phyloP scores from a whole-genome alignment of 2,329 filamentous ascomycete genomes.

The Fusarium brachygibbosum region DNA sequence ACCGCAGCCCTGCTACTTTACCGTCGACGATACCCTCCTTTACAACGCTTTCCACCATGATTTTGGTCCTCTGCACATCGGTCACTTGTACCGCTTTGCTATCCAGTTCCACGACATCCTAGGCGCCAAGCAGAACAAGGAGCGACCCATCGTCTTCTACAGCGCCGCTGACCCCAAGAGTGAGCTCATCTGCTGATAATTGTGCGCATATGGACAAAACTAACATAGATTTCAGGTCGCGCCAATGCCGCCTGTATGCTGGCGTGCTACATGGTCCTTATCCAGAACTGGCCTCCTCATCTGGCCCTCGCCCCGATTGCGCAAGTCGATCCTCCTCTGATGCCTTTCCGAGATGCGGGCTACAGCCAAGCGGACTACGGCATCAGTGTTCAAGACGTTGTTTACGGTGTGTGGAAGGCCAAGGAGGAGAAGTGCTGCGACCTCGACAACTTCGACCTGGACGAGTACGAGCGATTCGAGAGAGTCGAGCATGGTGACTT shows the following conservation, averaged over 20 bases:
- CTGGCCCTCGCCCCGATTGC: conserved; percentile 94
- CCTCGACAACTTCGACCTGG: conserved; percentile 92
- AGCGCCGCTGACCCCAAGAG: conserved; percentile 92
- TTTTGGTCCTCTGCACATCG: conserved; percentile 97
- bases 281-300: conserved; percentile 97
- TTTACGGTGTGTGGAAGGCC: conserved; percentile 98
- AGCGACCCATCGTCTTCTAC: conserved; percentile 94
- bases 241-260: conserved; percentile 95
- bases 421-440: conserved; percentile 95
- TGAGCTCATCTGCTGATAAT: conserved; percentile 60
- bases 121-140: conserved; percentile 89
- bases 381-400: conserved; percentile 94
- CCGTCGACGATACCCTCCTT: conserved; percentile 88
- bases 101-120: conserved; percentile 96
- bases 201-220: conserved; percentile 11
- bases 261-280: conserved; percentile 98
- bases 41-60: conserved; percentile 99
- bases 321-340: conserved; percentile 95
- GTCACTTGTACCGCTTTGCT: conserved; percentile 95
- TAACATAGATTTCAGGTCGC: conserved; percentile 69
- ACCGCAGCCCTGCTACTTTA: conserved; percentile 88
- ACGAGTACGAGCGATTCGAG: conserved; percentile 97
- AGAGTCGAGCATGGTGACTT: conserved; percentile 98
- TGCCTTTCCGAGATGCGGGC: conserved; percentile 98
- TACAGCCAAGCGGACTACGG: conserved; percentile 99